Evolutionary conservation across 208 protist genomes (phyloP), one percentile per base, ranked within the genome.

Genomic region (Leishmania mexicana): DNA sequence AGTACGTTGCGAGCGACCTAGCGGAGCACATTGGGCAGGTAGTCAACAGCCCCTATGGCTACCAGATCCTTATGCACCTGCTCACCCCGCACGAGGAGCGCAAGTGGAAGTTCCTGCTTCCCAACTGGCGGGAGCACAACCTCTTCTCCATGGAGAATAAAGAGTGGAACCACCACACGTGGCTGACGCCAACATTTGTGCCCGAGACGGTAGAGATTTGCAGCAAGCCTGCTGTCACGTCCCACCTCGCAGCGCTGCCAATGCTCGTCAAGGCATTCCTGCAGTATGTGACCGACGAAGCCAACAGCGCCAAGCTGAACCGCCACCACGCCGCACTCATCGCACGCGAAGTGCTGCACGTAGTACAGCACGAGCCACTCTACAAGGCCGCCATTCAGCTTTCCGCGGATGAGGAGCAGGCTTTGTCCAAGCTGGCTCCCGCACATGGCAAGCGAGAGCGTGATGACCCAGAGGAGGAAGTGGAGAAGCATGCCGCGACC

Each of bases 131-230:
- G 51, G 88, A 94, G 75, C 93, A 98, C 87, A 98, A 98, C 83
- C 80, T 98, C 49, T 98, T 89, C 86, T 91, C 86, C 42, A 67
- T 92, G 58, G 90, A 93, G 78, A 97, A 96, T 78, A 88, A 80
- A 81, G 80, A 87, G 60, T 98, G 95, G 93, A 98, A 98, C 76
- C 87, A 85, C 73, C 93, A 97, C 87, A 95, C 92, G 60, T 98
- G 95, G 95, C 91, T 98, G 40, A 94, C 91, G 17, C 81, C 87
- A 42, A 83, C 96, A 65, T 95, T 92, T 85, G 77, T 87, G 49
- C 62, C 81, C 31, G 93, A 98, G 84, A 88, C 84, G 62, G 92
- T 98, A 1, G 93, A 98, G 86, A 91, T 97, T 47, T 97, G 95
- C 81, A 87, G 85, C 80, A 95, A 96, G 81, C 84, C 88, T 10